A percentile compares a stretch with the other conserved stretches of the same genome.
Conservation (phyloP, 345 rosid species). For the Zanthoxylum bungeanum region DNA sequence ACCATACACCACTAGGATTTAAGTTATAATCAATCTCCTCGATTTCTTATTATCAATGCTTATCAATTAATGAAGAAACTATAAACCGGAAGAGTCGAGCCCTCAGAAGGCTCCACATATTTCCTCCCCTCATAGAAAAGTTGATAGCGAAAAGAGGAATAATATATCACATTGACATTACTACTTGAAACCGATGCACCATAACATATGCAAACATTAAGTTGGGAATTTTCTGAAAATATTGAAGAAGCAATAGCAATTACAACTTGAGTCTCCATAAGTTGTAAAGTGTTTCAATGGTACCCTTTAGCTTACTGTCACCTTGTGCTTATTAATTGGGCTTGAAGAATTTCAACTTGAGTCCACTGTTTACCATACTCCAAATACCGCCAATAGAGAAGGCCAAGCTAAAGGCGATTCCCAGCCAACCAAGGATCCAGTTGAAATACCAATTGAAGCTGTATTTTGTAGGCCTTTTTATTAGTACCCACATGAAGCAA, state of each 20-base stretch:
- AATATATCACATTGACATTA: too few species aligned
- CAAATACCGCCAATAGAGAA: slow-evolving; percentile 92
- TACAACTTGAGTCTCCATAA: neutral
- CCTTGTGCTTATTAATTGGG: slow-evolving; percentile 42
- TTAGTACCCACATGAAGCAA: slow-evolving; percentile 98
- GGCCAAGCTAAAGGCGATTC: slow-evolving; percentile 85
- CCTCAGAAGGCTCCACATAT: too few species aligned
- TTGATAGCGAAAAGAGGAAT: too few species aligned
- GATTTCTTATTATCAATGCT: too few species aligned
- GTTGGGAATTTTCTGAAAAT: neutral
- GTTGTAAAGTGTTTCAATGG: neutral
- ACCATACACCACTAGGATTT: neutral
- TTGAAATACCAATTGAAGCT: slow-evolving; percentile 96
- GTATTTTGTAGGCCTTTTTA: slow-evolving; percentile 71
- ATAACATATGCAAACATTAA: neutral
- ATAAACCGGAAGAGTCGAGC: too few species aligned
- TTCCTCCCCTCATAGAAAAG: too few species aligned
- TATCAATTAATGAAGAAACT: neutral
- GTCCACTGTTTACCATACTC: slow-evolving; percentile 86
- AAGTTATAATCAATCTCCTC: neutral
- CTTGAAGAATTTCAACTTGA: slow-evolving; percentile 86
- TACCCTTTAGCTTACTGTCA: neutral
- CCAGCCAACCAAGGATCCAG: slow-evolving; percentile 93
- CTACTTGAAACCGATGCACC: too few species aligned
- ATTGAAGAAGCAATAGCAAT: neutral